A percentile compares a stretch with the other conserved stretches of the same genome.
Evolutionary conservation across 306 rosid genomes (phyloP).

Genomic region (Gynostemma pentaphyllum): DNA sequence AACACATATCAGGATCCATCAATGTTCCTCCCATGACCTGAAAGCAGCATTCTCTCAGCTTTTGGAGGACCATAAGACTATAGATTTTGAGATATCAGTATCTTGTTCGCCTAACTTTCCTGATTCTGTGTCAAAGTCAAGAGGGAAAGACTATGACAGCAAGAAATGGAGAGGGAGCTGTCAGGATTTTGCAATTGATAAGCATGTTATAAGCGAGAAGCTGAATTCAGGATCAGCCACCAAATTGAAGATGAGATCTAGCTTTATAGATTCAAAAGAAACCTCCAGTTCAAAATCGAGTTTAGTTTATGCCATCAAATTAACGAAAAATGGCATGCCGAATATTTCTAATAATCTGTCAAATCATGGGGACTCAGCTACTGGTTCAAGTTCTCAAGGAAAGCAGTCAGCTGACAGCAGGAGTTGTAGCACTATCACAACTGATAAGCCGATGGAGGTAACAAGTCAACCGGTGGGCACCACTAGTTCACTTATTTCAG

Average conservation of each 20-base stretch:
- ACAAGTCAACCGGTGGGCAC: conserved; percentile 25
- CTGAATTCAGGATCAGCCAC: conserved; percentile 21
- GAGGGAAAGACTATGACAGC: conserved; percentile 52
- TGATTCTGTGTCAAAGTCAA: conserved; percentile 54
- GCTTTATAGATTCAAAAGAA: conserved; percentile 19
- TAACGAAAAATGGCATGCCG: conserved; percentile 14
- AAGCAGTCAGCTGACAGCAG: conserved; percentile 26
- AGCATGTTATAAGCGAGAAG: conserved; percentile 13
- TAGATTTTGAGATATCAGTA: conserved; percentile 22
- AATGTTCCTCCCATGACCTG: conserved; percentile 44
- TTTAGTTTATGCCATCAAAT: conserved; percentile 17
- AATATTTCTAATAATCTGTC: conserved; percentile 6
- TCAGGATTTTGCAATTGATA: conserved; percentile 23
- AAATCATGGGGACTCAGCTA: conserved; percentile 16
- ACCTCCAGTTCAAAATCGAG: conserved; percentile 20
- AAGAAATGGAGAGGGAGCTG: conserved; percentile 40
- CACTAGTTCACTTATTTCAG: conserved; percentile 25
- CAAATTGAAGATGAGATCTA: conserved; percentile 27
- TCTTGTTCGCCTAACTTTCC: conserved; percentile 44
- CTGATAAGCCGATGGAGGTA: conserved; percentile 31
- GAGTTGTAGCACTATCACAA: conserved; percentile 31
- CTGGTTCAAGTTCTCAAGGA: conserved; percentile 19
- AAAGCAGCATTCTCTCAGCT: conserved; percentile 44
- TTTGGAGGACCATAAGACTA: conserved; percentile 22
- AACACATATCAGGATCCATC: conserved; percentile 56